Percentiles rank a stretch among this genome's conserved stretches.
phyloP scores from a whole-genome alignment of 257 asterid species.

The Leonotis leonurus region DNA sequence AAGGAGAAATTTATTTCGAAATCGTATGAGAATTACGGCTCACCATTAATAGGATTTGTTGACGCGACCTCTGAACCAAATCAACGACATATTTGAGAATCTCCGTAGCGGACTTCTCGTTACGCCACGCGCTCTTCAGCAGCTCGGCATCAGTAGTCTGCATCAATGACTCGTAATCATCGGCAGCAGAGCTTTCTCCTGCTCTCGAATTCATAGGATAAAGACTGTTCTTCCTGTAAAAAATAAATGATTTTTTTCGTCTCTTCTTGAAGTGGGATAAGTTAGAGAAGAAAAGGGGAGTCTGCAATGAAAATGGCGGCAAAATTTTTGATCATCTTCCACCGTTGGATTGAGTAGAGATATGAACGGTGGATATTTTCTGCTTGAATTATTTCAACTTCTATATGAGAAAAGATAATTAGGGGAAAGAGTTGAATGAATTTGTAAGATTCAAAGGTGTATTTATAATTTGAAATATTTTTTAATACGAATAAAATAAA shows the following conservation, averaged over 20 bases:
- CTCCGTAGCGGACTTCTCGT: conserved; percentile 93
- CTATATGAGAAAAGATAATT: no score
- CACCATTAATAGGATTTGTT: conserved; percentile 69
- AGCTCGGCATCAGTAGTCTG: conserved; percentile 73
- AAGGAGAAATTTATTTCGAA: background rate
- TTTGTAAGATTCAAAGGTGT: no score
- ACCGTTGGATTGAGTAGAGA: no score
- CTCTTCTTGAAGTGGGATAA: no score
- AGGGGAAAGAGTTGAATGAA: no score
- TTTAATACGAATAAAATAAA: no score
- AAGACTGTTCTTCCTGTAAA: background rate
- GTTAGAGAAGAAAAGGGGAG: no score
- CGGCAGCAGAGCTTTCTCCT: conserved; percentile 45
- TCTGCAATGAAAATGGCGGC: no score
- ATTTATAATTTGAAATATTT: no score
- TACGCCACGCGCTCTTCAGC: conserved; percentile 80
- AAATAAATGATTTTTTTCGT: background rate
- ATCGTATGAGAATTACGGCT: background rate
- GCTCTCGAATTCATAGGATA: conserved; percentile 47
- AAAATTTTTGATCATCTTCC: no score
- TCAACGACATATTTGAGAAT: conserved; percentile 55
- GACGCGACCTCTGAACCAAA: conserved; percentile 64
- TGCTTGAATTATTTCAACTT: no score
- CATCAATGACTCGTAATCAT: conserved; percentile 63
- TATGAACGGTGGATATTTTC: no score